A percentile compares a stretch with the other conserved stretches of the same genome.
phyloP scores from a whole-genome alignment of 495 filamentous ascomycete genomes.

The Aspergillus affinis region DNA sequence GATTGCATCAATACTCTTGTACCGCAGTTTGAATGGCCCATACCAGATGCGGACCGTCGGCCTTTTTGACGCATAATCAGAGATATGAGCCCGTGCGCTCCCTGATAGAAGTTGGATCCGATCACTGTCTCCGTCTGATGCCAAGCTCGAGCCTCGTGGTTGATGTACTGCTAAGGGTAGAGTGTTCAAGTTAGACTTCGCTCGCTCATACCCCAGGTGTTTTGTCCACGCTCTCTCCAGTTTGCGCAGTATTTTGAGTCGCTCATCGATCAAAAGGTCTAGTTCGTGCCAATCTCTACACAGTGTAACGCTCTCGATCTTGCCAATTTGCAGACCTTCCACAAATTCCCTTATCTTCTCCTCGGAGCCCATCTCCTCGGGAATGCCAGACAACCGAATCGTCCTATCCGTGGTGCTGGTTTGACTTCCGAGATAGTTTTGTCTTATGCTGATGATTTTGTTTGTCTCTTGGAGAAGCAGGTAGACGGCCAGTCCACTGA shows the following conservation, averaged over 20 bases:
- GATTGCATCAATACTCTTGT: constrained; percentile 79
- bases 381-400: constrained; percentile 87
- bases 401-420: constrained; percentile 94
- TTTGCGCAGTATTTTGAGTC: constrained; percentile 62
- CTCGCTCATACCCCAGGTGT: constrained; percentile 55
- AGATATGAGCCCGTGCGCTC: constrained; percentile 33
- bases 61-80: constrained; percentile 48
- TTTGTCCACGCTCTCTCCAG: constrained; percentile 86
- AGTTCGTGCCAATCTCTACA: constrained; percentile 86
- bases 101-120: constrained; percentile 53
- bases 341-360: constrained; percentile 82
- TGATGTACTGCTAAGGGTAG: constrained; percentile 54
- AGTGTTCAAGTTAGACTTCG: constrained; percentile 47
- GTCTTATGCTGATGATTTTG: constrained; percentile 78
- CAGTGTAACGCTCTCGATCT: constrained; percentile 83
- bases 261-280: constrained; percentile 69
- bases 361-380: constrained; percentile 74
- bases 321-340: constrained; percentile 86
- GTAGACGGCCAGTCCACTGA: constrained; percentile 79
- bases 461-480: constrained; percentile 78
- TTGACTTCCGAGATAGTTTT: constrained; percentile 89
- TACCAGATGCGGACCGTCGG: constrained; percentile 77
- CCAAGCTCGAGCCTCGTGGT: constrained; percentile 29
- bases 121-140: constrained; percentile 46
- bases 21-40: constrained; percentile 71